Percentiles rank a stretch among this genome's conserved stretches.
These are phyloP conservation scores for Escallonia rubra DNA, from an alignment of 129 eudicot species.

Conservation along the genomic window DNA sequence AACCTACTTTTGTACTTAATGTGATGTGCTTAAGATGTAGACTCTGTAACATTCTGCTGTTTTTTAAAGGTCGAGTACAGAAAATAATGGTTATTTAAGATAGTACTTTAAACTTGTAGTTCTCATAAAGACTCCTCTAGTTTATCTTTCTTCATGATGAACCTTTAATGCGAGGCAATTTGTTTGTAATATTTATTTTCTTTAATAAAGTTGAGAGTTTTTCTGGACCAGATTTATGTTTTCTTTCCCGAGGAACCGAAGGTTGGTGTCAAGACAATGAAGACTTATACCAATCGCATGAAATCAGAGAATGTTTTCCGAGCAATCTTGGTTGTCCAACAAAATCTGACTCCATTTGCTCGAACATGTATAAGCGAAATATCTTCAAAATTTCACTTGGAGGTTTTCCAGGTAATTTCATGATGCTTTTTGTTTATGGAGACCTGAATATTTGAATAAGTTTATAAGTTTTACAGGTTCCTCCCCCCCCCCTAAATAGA, in stretches of 20 bases:
- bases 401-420: constrained; percentile 73
- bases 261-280: constrained; percentile 88
- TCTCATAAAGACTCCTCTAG: too few relatives aligned
- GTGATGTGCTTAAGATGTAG: too few relatives aligned
- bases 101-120: too few relatives aligned
- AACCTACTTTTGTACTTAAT: too few relatives aligned
- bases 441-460: background rate
- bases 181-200: background rate
- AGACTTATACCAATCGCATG: constrained; percentile 73
- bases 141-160: too few relatives aligned
- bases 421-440: background rate
- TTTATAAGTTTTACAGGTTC: too few relatives aligned
- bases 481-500: too few relatives aligned
- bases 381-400: constrained; percentile 72
- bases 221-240: constrained; percentile 56
- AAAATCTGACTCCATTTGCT: constrained; percentile 79
- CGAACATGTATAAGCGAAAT: constrained; percentile 66
- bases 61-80: too few relatives aligned
- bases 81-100: too few relatives aligned
- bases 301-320: constrained; percentile 74
- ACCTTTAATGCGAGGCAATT: too few relatives aligned
- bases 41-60: too few relatives aligned
- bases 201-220: background rate
- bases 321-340: constrained; percentile 83
- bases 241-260: constrained; percentile 90